Evolutionary conservation across 2,329 filamentous ascomycete species (phyloP), one percentile per base, ranked within the genome.

Genomic region (Calonectria naviculata): DNA sequence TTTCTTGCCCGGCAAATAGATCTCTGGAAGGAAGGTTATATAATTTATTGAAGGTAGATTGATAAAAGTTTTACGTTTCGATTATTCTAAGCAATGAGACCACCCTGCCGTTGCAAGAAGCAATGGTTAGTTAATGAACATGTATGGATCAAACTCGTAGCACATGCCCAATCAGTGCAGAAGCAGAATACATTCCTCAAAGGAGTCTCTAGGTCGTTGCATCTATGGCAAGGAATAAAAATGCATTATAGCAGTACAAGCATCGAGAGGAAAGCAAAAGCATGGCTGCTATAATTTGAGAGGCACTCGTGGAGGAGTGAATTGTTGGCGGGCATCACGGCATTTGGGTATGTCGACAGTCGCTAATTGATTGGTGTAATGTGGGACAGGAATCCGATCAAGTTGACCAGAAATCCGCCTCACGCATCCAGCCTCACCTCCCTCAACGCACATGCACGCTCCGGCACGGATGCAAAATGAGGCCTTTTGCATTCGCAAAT

Each of bases 401-500:
- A 12, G 34, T 36, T 36, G 34, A 13, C 9, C 34, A 9, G n/a
- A 58, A 58, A 58, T 58, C 52, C 12, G 31, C 52, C 31, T 58
- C 34, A 36, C 21, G 4, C 46, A 52, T 12, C n/a, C 31, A 58
- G 31, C 52, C 52, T 58, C 15, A 38, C 31, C 5, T 54, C 49
- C 4, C 12, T 21, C 52, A 58, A 26, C 19, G 13, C 1, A 28
- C 26, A 28, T n/a, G 6, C 13, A 9, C 31, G 21, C 21, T 21
- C 15, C 8, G 21, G n/a, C 26, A 26, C 34, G 26, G 12, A 15
- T 38, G 21, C 17, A 42, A 62, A 44, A 62, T 78, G 76, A 71
- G 62, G 73, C 19, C 26, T 10, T 8, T 64, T 21, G 3, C n/a
- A 15, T 28, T 34, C 36, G 34, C 58, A 31, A 17, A 36, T 47